Conservation (phyloP, 139 green algal genomes). For the Astrephomene gubernaculifera region DNA sequence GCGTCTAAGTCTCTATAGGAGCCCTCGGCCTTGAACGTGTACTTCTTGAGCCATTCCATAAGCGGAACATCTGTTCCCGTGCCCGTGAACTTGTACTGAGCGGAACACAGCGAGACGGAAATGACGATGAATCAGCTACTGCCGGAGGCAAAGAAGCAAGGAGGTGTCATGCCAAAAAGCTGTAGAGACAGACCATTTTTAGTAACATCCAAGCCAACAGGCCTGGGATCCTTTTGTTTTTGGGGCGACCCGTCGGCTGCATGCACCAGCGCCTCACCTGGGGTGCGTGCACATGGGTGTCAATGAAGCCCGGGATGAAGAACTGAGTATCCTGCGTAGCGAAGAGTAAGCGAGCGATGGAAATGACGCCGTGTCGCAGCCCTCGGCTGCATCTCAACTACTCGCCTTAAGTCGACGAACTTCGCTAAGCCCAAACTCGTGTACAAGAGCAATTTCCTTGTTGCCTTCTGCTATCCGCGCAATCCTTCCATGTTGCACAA, state of each 20-base stretch:
- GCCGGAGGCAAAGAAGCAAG: neutral
- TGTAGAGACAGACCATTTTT: neutral
- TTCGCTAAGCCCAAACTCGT: conserved; percentile 3
- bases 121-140: neutral
- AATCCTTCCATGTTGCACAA: conserved; percentile 57
- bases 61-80: conserved; percentile 59
- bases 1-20: conserved; percentile 51
- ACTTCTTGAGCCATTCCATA: conserved; percentile 66
- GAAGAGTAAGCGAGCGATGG: neutral
- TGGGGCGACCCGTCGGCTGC: too few relatives aligned
- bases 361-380: neutral
- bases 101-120: neutral
- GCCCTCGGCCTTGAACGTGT: conserved; percentile 60
- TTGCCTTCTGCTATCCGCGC: conserved; percentile 13
- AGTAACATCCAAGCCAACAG: too few relatives aligned
- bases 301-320: conserved; percentile 62
- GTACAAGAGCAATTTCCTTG: conserved; percentile 23
- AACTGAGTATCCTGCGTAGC: conserved; percentile 48
- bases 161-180: neutral
- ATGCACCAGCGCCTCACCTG: conserved; percentile 46
- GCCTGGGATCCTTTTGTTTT: too few relatives aligned
- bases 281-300: conserved; percentile 63
- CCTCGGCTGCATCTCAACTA: neutral
- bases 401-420: conserved; percentile 21
- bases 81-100: conserved; percentile 54